These are phyloP conservation scores for Chlorella variabilis DNA, from an alignment of 163 green algal genomes.

Conservation along the genomic window DNA sequence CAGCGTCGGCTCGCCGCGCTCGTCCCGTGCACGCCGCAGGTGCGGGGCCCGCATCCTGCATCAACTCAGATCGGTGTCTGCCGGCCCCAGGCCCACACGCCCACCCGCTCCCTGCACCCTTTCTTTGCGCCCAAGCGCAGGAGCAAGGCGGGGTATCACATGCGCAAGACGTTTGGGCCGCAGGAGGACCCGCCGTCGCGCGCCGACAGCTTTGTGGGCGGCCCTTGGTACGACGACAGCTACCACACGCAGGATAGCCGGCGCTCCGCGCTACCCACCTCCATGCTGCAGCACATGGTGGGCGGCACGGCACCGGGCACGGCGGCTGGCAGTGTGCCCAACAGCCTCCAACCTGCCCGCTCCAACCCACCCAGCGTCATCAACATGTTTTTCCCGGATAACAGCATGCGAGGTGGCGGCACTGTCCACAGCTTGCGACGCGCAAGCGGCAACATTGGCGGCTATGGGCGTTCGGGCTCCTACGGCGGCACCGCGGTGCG, in stretches of 20 bases:
- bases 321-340: background rate
- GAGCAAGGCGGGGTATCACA: slow-evolving; percentile 19
- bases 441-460: too few relatives aligned
- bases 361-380: background rate
- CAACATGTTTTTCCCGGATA: slow-evolving; percentile 13
- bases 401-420: background rate
- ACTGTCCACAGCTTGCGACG: background rate
- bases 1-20: background rate
- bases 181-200: slow-evolving; percentile 10
- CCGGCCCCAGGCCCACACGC: too few relatives aligned
- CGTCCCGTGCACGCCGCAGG: background rate
- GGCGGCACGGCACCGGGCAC: background rate
- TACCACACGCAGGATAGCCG: slow-evolving; percentile 4
- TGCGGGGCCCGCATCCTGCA: slow-evolving; percentile 2
- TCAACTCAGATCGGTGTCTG: too few relatives aligned
- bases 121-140: too few relatives aligned
- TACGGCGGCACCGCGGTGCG: background rate
- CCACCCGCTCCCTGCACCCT: too few relatives aligned
- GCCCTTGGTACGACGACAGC: slow-evolving; percentile 16
- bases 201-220: slow-evolving; percentile 14
- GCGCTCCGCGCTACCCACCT: background rate
- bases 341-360: background rate
- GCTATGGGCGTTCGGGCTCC: background rate
- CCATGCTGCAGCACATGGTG: background rate
- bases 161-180: slow-evolving; percentile 36